Conservation (phyloP, 108 stramenopile species). For the Fragilaria crotonensis region DNA sequence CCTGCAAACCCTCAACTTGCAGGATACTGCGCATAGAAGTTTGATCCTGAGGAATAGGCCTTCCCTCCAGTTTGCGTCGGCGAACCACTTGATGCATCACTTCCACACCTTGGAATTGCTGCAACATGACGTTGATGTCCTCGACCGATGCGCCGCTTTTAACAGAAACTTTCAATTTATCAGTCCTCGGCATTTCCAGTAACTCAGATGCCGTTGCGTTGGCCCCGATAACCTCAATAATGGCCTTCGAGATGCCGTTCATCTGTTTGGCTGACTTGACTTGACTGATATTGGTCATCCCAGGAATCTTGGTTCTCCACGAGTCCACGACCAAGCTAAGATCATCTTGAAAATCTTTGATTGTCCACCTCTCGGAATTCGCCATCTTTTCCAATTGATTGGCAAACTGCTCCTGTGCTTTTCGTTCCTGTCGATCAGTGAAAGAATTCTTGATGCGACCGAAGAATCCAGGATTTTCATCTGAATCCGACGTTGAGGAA, state of each 20-base stretch:
- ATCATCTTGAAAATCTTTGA: conserved; percentile 55
- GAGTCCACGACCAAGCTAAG: conserved; percentile 37
- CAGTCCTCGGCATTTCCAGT: conserved; percentile 35
- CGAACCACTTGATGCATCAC: conserved; percentile 75
- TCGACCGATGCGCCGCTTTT: conserved; percentile 45
- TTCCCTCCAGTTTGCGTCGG: conserved; percentile 48
- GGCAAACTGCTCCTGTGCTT: conserved; percentile 51
- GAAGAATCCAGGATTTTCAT: conserved; percentile 10
- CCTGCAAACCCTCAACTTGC: conserved; percentile 50
- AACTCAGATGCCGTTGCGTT: conserved; percentile 46
- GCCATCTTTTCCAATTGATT: conserved; percentile 66
- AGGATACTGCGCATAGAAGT: conserved; percentile 51
- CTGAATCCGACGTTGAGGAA: no score
- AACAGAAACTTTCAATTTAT: conserved; percentile 37
- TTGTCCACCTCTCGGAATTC: conserved; percentile 48
- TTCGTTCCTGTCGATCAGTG: conserved; percentile 32
- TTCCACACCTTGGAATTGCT: conserved; percentile 66
- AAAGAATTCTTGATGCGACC: conserved; percentile 39
- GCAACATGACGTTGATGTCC: conserved; percentile 50
- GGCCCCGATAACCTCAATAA: conserved; percentile 50
- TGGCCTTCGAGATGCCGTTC: conserved; percentile 33
- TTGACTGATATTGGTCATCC: conserved; percentile 43
- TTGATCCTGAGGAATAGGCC: conserved; percentile 53
- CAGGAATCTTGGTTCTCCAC: conserved; percentile 61
- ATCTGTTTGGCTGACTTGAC: conserved; percentile 56